phyloP scores from a whole-genome alignment of 352 stramenopile species.

The Globisporangium apiculatum region DNA sequence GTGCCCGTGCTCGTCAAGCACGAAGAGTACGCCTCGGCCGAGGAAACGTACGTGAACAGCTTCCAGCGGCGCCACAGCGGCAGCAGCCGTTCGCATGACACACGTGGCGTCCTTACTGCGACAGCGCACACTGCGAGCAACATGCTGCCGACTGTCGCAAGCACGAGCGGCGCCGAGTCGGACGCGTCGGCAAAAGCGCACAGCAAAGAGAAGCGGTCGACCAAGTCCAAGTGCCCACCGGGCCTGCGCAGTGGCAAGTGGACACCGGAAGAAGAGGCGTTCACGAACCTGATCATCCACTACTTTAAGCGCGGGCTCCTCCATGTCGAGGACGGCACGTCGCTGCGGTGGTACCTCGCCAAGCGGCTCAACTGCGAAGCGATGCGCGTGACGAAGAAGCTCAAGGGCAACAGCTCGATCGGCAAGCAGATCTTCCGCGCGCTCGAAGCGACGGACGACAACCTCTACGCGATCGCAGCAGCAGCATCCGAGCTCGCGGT shows the following conservation, averaged over 20 bases:
- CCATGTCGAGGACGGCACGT: conserved; percentile 77
- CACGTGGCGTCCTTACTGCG: not conserved
- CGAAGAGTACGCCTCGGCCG: conserved; percentile 11
- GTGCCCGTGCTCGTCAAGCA: conserved; percentile 9
- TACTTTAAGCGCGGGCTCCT: conserved; percentile 79
- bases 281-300: conserved; percentile 81
- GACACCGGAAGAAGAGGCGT: conserved; percentile 76
- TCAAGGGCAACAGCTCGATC: conserved; percentile 86
- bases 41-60: conserved; percentile 19
- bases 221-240: conserved; percentile 80
- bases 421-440: conserved; percentile 85
- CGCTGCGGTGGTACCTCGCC: conserved; percentile 77
- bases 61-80: conserved; percentile 13
- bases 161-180: conserved; percentile 7
- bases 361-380: conserved; percentile 83
- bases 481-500: conserved; percentile 49
- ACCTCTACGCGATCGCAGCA: conserved; percentile 39
- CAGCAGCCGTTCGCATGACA: conserved; percentile 3
- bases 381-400: conserved; percentile 87
- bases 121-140: conserved; percentile 1
- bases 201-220: conserved; percentile 54
- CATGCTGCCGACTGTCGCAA: not conserved
- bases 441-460: conserved; percentile 57
- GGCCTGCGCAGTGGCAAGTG: conserved; percentile 81
- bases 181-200: conserved; percentile 8